These are phyloP conservation scores for Penicillium riverlandense DNA, from an alignment of 495 filamentous ascomycete genomes.

Conservation along the genomic window DNA sequence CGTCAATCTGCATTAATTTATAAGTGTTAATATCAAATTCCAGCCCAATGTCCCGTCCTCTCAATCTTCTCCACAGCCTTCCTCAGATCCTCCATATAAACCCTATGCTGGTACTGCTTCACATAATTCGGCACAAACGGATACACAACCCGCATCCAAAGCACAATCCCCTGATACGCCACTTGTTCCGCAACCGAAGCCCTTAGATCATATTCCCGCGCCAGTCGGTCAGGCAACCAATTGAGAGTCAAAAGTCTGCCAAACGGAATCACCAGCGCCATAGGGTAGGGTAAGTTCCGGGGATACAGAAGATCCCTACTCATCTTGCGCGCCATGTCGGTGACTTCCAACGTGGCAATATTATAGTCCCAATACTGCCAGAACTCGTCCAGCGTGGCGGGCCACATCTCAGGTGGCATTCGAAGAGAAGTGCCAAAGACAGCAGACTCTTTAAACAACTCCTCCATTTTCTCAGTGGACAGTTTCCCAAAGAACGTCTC, in stretches of 20 bases:
- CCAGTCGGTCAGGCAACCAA: conserved; percentile 9
- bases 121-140: conserved; percentile 5
- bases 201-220: conserved; percentile 6
- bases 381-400: conserved; percentile 5
- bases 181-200: background rate
- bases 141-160: conserved; percentile 4
- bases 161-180: conserved; percentile 4
- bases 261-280: conserved; percentile 3
- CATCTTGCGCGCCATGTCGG: conserved; percentile 10
- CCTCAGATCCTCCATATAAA: conserved; percentile 11
- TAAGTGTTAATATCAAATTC: background rate
- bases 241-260: conserved; percentile 5
- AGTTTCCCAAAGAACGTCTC: conserved; percentile 12
- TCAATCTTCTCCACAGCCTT: conserved; percentile 6
- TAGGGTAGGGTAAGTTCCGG: conserved; percentile 4
- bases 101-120: conserved; percentile 5
- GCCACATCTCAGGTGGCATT: conserved; percentile 13
- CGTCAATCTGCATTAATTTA: too few relatives aligned
- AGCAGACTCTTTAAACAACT: conserved; percentile 6
- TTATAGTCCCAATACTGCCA: conserved; percentile 14
- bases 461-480: conserved; percentile 1
- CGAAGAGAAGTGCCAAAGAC: conserved; percentile 11
- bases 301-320: conserved; percentile 8
- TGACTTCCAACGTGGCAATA: conserved; percentile 10
- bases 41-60: conserved; percentile 8